Base-by-base conservation (phyloP, 1,284 basidiomycete genomes). In the Hemileia vastatrix region DNA sequence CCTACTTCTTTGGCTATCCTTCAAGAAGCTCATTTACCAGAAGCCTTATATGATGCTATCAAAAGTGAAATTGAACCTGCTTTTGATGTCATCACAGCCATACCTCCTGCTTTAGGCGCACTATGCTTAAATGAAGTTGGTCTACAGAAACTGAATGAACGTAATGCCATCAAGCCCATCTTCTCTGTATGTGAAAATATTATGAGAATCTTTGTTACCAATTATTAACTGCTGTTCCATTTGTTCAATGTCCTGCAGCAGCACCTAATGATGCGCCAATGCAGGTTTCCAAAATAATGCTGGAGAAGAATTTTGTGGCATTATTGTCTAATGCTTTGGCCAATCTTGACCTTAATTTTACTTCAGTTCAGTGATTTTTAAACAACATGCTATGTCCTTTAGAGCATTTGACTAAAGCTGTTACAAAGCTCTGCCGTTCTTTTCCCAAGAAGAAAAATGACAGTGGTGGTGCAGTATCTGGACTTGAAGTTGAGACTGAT, bases 251-350 rank as follows among this genome's bases (percentile, higher is more conserved):
- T 15, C 66, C 68, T 53, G 65, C 70, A 23, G 65, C 70, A 5
- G 70, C 73, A 48, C 67, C 82, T 32, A 81, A 83, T 64, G 88
- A 93, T 48, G 93, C 83, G 9, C 86, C 87, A 2, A 86, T 92
- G 15, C 92, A 96, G 67, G 83, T 97, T 63, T 91, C 95, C 48
- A 98, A 97, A 79, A 83, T 93, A 66, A 98, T 99, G 95, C 79
- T 99, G 51, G 95, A 99, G 80, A 96, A 97, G 80, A 91, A 90
- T 74, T 95, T 89, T 71, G 95, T 97, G 18, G 82, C 87, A 4
- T 86, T 87, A 2, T 80, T 99, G 33, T 97, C 95, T 0, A 86
- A 81, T 55, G 87, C 91, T 9, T 81, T 97, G 6, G 86, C 89
- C 4, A 95, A 99, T 63, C 84, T 96, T 43, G 95, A 99, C 73